phyloP scores from a whole-genome alignment of 345 rosid species.

The Aquilaria malaccensis region DNA sequence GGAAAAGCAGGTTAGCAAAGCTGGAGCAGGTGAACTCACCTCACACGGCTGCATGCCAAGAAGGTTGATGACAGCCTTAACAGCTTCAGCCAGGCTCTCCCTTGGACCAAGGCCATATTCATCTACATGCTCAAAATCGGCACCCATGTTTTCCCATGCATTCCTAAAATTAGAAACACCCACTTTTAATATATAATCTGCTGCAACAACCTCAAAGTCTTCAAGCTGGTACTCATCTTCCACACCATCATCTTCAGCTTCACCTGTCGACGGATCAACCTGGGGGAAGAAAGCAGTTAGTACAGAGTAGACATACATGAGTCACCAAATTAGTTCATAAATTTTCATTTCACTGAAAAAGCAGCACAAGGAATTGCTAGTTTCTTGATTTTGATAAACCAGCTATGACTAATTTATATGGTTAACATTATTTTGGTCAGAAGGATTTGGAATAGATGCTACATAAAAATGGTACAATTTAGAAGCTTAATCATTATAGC shows the following conservation, averaged over 20 bases:
- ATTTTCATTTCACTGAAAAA: no score
- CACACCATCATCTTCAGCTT: constrained; percentile 91
- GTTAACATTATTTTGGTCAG: no score
- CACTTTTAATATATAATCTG: constrained; percentile 83
- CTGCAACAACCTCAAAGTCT: constrained; percentile 92
- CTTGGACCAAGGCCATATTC: constrained; percentile 97
- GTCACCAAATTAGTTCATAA: neutral
- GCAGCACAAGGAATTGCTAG: no score
- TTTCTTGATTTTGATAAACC: neutral
- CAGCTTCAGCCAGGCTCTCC: constrained; percentile 83
- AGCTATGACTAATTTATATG: no score
- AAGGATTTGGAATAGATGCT: no score
- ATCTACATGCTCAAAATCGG: constrained; percentile 77
- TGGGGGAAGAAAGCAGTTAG: constrained; percentile 18
- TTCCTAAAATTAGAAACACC: constrained; percentile 90
- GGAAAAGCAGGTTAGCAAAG: no score
- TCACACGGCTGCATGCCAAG: constrained; percentile 99
- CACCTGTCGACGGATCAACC: constrained; percentile 92
- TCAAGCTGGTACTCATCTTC: constrained; percentile 98
- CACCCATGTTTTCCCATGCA: constrained; percentile 90
- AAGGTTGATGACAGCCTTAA: constrained; percentile 78
- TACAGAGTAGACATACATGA: neutral
- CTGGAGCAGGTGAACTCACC: constrained; percentile 33
- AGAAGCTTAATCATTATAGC: neutral
- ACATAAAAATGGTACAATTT: neutral